Evolutionary conservation across 495 filamentous ascomycete genomes (phyloP), one percentile per base, ranked within the genome.

Genomic region (Neurospora sp.): DNA sequence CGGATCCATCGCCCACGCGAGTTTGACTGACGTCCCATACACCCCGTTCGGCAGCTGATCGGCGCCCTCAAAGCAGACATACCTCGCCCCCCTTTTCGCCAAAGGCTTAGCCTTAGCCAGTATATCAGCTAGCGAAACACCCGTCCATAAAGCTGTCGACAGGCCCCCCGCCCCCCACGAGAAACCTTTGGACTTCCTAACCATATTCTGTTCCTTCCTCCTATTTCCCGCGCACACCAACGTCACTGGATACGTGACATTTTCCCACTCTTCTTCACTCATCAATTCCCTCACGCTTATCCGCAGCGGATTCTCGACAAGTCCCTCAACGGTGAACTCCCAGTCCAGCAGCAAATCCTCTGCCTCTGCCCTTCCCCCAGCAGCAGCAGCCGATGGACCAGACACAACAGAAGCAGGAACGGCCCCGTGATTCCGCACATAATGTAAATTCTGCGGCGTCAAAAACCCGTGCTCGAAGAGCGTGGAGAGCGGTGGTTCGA

Each of bases 171-270:
- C 86, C 45, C 95, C 95, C 95, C 95, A 98, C 70, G 94, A 97
- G 83, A 98, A 98, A 0, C 95, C 95, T 77, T 97, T 97, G 3
- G 92, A 92, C 79, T 98, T 98, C 38, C 94, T 86, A 3, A 97
- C 93, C 40, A 90, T 84, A 74, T 98, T 98, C 77, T 98, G 95
- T 79, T 98, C 95, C 82, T 98, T 98, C 31, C 95, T 87, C 73
- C 95, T 85, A 77, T 98, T 98, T 0, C 95, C 95, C 14, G 95
- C 95, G 81, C 95, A 98, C 44, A 98, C 95, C 0, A 98, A 86
- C 0, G 95, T 98, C 76, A 98, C 84, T 0, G 95, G 95, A 40
- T 90, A 90, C 9, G 94, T 98, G 22, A 94, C 87, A 78, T 97
- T 92, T 70, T 96, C 91, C 76, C 91, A 97, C 3, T 93, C 2